Base-by-base conservation (phyloP, 306 rosid genomes). In the Cucumis melo region DNA sequence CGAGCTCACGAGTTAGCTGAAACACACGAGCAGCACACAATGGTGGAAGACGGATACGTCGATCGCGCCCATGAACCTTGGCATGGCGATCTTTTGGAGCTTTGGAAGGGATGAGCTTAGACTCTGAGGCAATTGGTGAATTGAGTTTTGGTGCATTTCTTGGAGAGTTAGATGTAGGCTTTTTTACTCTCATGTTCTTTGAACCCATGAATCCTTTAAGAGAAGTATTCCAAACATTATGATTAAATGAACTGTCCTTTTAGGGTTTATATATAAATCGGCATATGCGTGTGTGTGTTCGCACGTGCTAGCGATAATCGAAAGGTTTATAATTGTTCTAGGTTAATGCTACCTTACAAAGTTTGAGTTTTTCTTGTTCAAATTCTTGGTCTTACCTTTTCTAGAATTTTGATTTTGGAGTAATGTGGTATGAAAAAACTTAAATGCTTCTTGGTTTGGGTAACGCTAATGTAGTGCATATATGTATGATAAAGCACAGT, bases 1-100 rank as follows among this genome's bases (percentile, higher is more conserved):
- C 88, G 1, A 89, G 85, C 83, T 83, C 87, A 0, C 58, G 46
- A 5, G 89, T 87, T 65, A 89, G 89, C 53, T 87, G 83, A 77
- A 81, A 84, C 39, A 87, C 46, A 0, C 84, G 74, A 2, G 91
- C 85, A 24, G 89, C 89, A 1, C 93, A 87, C 17, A 77, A 0
- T 2, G 82, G 79, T 1, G 88, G 83, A 32, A 85, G 80, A 0
- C 85, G 84, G 57, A 87, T 74, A 4, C 82, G 84, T 7, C 87
- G 63, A 56, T 80, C 86, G 5, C 84, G 79, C 1, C 86, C 88
- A 2, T 78, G 36, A 29, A 84, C 78, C 70, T 81, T 84, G 7
- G 42, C 42, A 53, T 74, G 85, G 15, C 81, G 79, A 36, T 79
- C 84, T 70, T 78, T 77, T 3, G 8, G 41, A 12, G 76, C 71